Evolutionary conservation across 75 land plant genomes (phyloP).

Genomic region (Pinus taeda): DNA sequence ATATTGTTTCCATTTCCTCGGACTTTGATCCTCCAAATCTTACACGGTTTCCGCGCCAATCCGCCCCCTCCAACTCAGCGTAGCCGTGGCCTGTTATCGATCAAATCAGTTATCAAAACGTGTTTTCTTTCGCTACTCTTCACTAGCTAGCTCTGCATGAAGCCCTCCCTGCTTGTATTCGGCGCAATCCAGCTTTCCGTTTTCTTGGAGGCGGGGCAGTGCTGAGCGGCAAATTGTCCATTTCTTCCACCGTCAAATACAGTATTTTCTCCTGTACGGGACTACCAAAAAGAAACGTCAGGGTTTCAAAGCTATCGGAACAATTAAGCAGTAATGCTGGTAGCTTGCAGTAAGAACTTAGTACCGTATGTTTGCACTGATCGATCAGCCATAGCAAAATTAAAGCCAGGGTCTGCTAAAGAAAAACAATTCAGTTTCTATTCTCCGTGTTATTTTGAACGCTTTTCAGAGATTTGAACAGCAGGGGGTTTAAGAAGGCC

Average conservation of each 20-base stretch:
- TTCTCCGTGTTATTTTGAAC: too few relatives aligned
- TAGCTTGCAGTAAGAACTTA: not conserved
- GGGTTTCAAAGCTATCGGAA: not conserved
- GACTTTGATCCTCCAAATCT: not conserved
- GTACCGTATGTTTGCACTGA: not conserved
- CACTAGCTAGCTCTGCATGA: conserved; percentile 45
- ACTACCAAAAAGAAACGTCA: not conserved
- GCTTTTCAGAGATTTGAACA: not conserved
- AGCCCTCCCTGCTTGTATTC: too few relatives aligned
- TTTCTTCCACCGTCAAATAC: conserved; percentile 6
- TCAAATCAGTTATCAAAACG: conserved; percentile 1
- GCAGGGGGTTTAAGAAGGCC: not conserved
- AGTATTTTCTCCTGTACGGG: conserved; percentile 1
- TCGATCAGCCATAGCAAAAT: too few relatives aligned
- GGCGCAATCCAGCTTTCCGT: too few relatives aligned
- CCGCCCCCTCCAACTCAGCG: not conserved
- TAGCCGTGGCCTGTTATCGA: not conserved
- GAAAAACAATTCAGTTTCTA: too few relatives aligned
- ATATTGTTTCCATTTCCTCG: conserved; percentile 21
- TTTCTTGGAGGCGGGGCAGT: too few relatives aligned
- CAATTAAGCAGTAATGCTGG: not conserved
- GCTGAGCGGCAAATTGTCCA: conserved; percentile 19
- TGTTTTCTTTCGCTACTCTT: conserved; percentile 1
- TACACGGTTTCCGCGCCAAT: not conserved
- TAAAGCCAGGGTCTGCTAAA: too few relatives aligned